phyloP scores from a whole-genome alignment of 2,329 filamentous ascomycete species.

The Colletotrichum musicola region DNA sequence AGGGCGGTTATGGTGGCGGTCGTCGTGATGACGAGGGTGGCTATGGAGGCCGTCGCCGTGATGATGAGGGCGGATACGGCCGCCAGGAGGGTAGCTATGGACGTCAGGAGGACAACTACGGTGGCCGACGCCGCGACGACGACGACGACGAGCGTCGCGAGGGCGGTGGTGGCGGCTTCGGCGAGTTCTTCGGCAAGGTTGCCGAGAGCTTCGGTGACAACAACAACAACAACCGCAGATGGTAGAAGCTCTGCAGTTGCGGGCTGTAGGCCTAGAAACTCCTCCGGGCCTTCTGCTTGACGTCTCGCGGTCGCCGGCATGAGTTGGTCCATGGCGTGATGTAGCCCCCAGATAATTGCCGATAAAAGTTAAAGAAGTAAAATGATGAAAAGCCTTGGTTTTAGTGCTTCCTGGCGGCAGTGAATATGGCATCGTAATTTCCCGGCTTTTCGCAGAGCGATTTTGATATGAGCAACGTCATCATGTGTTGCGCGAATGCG shows the following conservation, averaged over 20 bases:
- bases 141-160: conserved; percentile 36
- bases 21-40: conserved; percentile 23
- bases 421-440: background rate
- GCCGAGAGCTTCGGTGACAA: conserved; percentile 37
- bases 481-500: too few relatives aligned
- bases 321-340: conserved; percentile 5
- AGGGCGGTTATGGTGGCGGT: conserved; percentile 41
- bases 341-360: conserved; percentile 10
- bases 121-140: conserved; percentile 40
- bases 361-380: conserved; percentile 15
- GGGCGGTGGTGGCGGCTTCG: conserved; percentile 39
- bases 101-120: conserved; percentile 34
- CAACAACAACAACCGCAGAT: conserved; percentile 37
- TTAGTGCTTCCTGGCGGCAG: background rate
- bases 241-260: conserved; percentile 18
- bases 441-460: too few relatives aligned
- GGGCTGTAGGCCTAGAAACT: conserved; percentile 3
- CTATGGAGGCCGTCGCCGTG: conserved; percentile 40
- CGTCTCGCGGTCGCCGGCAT: conserved; percentile 14
- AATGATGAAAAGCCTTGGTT: conserved; percentile 29
- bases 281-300: background rate
- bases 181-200: conserved; percentile 41
- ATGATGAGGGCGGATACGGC: conserved; percentile 40
- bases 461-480: too few relatives aligned
- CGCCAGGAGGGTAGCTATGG: conserved; percentile 36